Percentiles rank a stretch among this genome's conserved stretches.
phyloP scores from a whole-genome alignment of 176 grass and related monocot genomes.

The Lolium multiflorum region DNA sequence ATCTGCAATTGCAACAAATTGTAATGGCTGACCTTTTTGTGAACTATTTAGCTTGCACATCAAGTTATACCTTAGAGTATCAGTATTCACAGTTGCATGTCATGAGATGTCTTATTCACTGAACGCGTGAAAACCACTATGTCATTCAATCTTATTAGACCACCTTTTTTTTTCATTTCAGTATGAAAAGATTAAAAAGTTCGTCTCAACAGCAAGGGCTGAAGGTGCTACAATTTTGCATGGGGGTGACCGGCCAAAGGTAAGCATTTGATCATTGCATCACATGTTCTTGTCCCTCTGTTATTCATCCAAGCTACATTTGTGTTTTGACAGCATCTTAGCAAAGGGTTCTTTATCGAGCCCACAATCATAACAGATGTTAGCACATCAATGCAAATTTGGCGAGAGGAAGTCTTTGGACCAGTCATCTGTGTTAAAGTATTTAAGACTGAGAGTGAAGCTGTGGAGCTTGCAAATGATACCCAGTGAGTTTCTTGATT shows the following conservation, averaged over 20 bases:
- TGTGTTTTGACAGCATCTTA: conserved; percentile 68
- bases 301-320: conserved; percentile 37
- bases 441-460: conserved; percentile 90
- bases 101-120: conserved; percentile 15
- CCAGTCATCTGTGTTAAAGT: conserved; percentile 90
- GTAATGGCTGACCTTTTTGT: neutral
- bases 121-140: neutral
- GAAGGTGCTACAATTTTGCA: conserved; percentile 87
- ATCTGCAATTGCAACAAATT: neutral
- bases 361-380: conserved; percentile 88
- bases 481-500: conserved; percentile 71
- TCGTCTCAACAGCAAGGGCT: conserved; percentile 72
- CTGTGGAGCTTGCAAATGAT: conserved; percentile 93
- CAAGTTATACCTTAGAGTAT: conserved; percentile 5
- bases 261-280: conserved; percentile 39
- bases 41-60: neutral
- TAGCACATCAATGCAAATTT: conserved; percentile 93
- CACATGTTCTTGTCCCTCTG: conserved; percentile 1
- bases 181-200: conserved; percentile 86
- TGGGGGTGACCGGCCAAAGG: conserved; percentile 80
- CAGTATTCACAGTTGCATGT: neutral
- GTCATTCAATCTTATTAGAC: neutral
- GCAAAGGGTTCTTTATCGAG: conserved; percentile 88
- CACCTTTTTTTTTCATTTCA: conserved; percentile 45
- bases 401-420: conserved; percentile 96